Evolutionary conservation across 2,329 filamentous ascomycete species (phyloP).

Genomic region (Trichoderma brevicompactum): DNA sequence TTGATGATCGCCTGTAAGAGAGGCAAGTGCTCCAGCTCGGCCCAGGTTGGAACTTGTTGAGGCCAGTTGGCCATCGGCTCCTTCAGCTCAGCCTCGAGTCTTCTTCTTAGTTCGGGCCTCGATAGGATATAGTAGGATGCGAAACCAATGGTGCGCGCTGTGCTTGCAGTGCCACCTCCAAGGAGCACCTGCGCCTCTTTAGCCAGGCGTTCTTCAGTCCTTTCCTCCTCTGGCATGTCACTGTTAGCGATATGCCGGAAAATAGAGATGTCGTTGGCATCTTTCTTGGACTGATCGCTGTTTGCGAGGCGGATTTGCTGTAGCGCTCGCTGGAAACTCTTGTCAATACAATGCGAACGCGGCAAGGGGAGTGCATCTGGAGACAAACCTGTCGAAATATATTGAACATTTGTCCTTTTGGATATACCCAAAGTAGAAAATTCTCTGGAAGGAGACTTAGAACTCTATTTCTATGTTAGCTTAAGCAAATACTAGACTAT

Average conservation of each 20-base stretch:
- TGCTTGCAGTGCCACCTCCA: constrained; percentile 8
- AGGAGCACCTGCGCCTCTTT: constrained; percentile 7
- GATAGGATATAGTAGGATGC: constrained; percentile 16
- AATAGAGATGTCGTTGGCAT: not conserved
- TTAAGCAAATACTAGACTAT: too few relatives aligned
- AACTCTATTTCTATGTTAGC: not conserved
- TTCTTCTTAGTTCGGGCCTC: constrained; percentile 1
- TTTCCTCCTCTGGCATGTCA: constrained; percentile 3
- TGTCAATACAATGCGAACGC: not conserved
- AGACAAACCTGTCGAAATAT: constrained; percentile 3
- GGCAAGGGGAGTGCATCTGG: not conserved
- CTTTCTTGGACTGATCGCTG: not conserved
- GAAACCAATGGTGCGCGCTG: constrained; percentile 5
- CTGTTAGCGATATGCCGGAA: constrained; percentile 9
- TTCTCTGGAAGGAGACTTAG: constrained; percentile 1
- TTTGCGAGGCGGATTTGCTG: constrained; percentile 9
- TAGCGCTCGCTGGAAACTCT: not conserved
- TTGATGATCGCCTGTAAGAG: constrained; percentile 13
- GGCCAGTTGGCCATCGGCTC: constrained; percentile 11
- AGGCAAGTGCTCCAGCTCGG: constrained; percentile 5
- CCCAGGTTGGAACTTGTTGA: not conserved
- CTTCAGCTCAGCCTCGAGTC: constrained; percentile 5
- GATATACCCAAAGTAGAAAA: not conserved
- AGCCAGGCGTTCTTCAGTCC: constrained; percentile 1
- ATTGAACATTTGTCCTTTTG: constrained; percentile 11